Evolutionary conservation across 73 alveolate genomes (phyloP).

Genomic region (Paramecium caudatum): DNA sequence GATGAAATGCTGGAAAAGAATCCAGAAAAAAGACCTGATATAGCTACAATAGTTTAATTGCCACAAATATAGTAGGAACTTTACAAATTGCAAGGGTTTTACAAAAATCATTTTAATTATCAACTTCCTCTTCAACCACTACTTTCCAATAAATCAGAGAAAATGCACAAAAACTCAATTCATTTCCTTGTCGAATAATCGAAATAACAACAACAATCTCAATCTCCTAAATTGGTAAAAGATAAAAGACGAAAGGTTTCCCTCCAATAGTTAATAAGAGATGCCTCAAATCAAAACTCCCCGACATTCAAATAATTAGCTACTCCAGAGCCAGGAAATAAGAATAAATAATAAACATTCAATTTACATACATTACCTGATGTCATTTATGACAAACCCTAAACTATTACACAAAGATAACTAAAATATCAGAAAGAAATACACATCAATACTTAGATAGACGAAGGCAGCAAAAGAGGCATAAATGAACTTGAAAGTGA

Average conservation of each 20-base stretch:
- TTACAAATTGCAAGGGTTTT: not conserved
- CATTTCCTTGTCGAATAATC: slow-evolving; percentile 47
- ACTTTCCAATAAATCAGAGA: slow-evolving; percentile 29
- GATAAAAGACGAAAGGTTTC: not conserved
- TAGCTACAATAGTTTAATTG: slow-evolving; percentile 15
- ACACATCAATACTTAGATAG: slow-evolving; percentile 34
- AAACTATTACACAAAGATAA: not conserved
- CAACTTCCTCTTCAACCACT: not conserved
- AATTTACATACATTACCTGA: slow-evolving; percentile 59
- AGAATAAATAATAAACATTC: not conserved
- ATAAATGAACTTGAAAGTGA: slow-evolving; percentile 7
- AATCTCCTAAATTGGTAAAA: not conserved
- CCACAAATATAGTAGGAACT: slow-evolving; percentile 29
- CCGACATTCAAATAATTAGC: slow-evolving; percentile 51
- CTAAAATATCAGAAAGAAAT: slow-evolving; percentile 26
- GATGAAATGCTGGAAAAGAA: slow-evolving; percentile 61
- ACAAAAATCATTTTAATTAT: slow-evolving; percentile 20
- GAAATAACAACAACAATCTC: slow-evolving; percentile 6
- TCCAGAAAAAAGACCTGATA: slow-evolving; percentile 54
- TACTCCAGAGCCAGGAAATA: not conserved
- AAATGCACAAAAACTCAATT: slow-evolving; percentile 45
- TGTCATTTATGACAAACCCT: not conserved
- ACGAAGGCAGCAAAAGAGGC: slow-evolving; percentile 13
- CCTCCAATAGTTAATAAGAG: not conserved
- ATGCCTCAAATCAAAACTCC: not conserved